A percentile compares a stretch with the other conserved stretches of the same genome.
Evolutionary conservation across 306 rosid genomes (phyloP).

Genomic region (Acacia crassicarpa): DNA sequence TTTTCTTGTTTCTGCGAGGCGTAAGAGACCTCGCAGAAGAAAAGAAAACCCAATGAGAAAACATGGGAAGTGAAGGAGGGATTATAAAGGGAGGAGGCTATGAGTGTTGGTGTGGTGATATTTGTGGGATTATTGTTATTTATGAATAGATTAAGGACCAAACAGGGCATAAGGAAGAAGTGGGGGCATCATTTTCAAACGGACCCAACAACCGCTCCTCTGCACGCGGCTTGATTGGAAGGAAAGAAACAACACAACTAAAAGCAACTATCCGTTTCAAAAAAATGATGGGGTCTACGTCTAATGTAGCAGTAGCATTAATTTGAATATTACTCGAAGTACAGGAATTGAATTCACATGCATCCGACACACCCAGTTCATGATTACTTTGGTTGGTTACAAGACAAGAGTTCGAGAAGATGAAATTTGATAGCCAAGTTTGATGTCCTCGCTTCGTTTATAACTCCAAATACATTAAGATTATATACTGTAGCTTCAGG

Average conservation of each 20-base stretch:
- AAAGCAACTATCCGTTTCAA: conserved; percentile 5
- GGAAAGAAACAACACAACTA: not conserved
- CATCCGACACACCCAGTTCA: conserved; percentile 31
- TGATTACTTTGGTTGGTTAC: not conserved
- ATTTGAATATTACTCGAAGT: not conserved
- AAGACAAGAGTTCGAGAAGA: conserved; percentile 4
- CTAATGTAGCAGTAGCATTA: not conserved
- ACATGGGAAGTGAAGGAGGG: conserved; percentile 28
- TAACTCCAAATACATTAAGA: too few species aligned
- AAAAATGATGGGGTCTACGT: not conserved
- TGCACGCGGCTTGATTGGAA: conserved; percentile 14
- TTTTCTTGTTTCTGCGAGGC: conserved; percentile 49
- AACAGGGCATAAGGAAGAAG: conserved; percentile 13
- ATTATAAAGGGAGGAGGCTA: conserved; percentile 38
- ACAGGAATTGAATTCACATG: conserved; percentile 32
- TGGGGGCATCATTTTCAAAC: conserved; percentile 24
- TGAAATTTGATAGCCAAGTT: conserved; percentile 7
- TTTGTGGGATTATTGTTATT: not conserved
- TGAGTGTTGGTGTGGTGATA: not conserved
- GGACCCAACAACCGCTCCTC: conserved; percentile 35
- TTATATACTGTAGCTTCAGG: too few species aligned
- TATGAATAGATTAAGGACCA: not conserved
- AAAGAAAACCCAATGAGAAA: conserved; percentile 41
- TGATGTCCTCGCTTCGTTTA: not conserved
- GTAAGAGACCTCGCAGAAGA: conserved; percentile 44